Conservation (phyloP, 164 flowering plant species). For the Magnolia officinalis region DNA sequence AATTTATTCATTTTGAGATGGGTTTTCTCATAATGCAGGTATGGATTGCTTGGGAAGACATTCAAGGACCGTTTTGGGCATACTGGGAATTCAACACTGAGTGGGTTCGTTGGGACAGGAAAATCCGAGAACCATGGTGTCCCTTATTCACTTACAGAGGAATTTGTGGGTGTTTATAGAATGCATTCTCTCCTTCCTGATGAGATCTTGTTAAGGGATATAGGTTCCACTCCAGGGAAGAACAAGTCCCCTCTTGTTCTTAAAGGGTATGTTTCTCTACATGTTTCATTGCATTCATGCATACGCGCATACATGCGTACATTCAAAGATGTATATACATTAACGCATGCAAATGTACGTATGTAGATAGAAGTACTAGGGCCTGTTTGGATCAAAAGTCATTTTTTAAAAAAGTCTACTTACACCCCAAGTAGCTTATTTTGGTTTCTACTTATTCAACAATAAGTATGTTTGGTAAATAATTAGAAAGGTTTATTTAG, state of each 20-base stretch:
- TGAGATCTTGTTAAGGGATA: conserved; percentile 29
- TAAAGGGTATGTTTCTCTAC: conserved; percentile 19
- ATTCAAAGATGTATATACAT: too few species aligned
- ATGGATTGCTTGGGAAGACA: conserved; percentile 45
- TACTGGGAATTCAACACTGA: conserved; percentile 17
- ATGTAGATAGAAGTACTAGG: too few species aligned
- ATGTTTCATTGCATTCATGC: not conserved
- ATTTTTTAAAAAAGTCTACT: too few species aligned
- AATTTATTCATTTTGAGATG: too few species aligned
- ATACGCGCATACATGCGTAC: too few species aligned
- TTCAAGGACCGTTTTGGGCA: conserved; percentile 43
- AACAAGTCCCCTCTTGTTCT: conserved; percentile 31
- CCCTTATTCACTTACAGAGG: conserved; percentile 66
- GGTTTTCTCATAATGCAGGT: conserved; percentile 22
- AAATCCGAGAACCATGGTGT: conserved; percentile 43
- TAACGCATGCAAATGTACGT: too few species aligned
- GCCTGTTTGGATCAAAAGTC: too few species aligned
- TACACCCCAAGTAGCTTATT: too few species aligned
- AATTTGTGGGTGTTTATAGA: conserved; percentile 57
- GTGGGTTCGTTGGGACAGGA: conserved; percentile 36
- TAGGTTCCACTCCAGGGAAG: conserved; percentile 20
- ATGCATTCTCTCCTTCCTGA: conserved; percentile 75
- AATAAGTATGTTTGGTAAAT: too few species aligned
- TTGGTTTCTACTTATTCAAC: too few species aligned
- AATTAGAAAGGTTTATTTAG: too few species aligned